Evolutionary conservation across 192 early-diverging fungal species (phyloP).

Genomic region (Podila epigama): DNA sequence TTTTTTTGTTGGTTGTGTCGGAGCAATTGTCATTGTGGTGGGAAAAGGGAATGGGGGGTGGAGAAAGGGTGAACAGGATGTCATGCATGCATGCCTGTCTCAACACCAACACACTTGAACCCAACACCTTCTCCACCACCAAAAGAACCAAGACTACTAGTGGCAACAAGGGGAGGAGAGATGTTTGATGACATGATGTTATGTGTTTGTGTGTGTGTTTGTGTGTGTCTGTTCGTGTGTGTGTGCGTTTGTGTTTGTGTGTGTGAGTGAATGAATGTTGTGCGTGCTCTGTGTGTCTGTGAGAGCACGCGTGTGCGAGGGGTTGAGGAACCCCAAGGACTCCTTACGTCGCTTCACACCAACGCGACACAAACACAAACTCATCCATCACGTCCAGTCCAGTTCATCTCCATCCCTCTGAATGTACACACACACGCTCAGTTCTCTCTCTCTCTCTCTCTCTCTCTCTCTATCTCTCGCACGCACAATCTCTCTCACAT

Average conservation of each 20-base stretch:
- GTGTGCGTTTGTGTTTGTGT: not conserved
- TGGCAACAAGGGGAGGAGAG: not conserved
- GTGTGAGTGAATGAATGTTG: too few species aligned
- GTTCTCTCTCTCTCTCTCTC: conserved; percentile 16
- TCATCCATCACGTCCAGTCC: not conserved
- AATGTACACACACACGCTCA: not conserved
- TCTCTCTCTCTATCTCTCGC: conserved; percentile 1
- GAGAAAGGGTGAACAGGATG: too few species aligned
- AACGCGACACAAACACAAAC: not conserved
- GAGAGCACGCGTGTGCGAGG: too few species aligned
- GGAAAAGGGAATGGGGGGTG: not conserved
- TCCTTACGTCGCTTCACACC: too few species aligned
- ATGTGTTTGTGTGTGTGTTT: not conserved
- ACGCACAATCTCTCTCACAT: too few species aligned
- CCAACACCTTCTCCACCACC: too few species aligned
- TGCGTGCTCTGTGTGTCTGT: too few species aligned
- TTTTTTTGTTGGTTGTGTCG: not conserved
- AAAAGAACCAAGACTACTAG: not conserved
- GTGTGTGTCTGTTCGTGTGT: not conserved
- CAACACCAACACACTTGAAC: too few species aligned
- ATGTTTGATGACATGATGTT: not conserved
- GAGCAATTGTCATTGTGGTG: not conserved
- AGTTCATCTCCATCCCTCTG: conserved; percentile 4
- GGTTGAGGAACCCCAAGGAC: too few species aligned
- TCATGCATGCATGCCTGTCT: too few species aligned